phyloP scores from a whole-genome alignment of 2,329 filamentous ascomycete genomes.

The Pezicula radicicola region DNA sequence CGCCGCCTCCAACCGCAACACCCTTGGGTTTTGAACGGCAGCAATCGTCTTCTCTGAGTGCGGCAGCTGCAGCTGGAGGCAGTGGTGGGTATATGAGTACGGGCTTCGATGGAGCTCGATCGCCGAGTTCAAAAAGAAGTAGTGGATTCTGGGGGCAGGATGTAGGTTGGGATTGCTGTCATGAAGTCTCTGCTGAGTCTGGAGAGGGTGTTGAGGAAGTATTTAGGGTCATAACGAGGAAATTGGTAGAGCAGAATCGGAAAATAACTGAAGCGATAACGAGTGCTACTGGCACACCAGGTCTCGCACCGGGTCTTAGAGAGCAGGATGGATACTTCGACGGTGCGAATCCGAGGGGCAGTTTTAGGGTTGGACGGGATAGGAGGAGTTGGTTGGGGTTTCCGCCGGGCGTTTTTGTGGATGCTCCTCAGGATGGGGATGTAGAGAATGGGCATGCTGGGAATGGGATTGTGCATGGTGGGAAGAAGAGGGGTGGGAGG shows the following conservation, averaged over 20 bases:
- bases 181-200: constrained; percentile 92
- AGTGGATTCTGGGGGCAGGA: constrained; percentile 89
- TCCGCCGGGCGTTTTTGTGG: constrained; percentile 41
- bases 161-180: constrained; percentile 93
- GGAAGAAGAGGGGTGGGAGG: constrained; percentile 28
- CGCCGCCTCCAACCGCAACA: constrained; percentile 63
- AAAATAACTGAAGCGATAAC: constrained; percentile 47
- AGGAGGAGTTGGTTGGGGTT: constrained; percentile 65
- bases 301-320: constrained; percentile 28
- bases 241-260: constrained; percentile 71
- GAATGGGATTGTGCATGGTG: constrained; percentile 15
- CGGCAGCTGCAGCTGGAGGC: not conserved
- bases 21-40: constrained; percentile 15
- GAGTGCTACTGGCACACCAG: constrained; percentile 43
- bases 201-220: constrained; percentile 97
- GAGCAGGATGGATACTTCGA: constrained; percentile 39
- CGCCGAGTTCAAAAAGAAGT: constrained; percentile 62
- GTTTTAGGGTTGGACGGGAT: constrained; percentile 60
- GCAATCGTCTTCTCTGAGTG: constrained; percentile 12
- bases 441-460: constrained; percentile 6
- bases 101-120: constrained; percentile 47
- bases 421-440: constrained; percentile 22
- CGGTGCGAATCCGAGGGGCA: constrained; percentile 45
- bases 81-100: constrained; percentile 12
- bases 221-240: constrained; percentile 85